Evolutionary conservation across 345 rosid genomes (phyloP).

Genomic region (Pistacia vera): DNA sequence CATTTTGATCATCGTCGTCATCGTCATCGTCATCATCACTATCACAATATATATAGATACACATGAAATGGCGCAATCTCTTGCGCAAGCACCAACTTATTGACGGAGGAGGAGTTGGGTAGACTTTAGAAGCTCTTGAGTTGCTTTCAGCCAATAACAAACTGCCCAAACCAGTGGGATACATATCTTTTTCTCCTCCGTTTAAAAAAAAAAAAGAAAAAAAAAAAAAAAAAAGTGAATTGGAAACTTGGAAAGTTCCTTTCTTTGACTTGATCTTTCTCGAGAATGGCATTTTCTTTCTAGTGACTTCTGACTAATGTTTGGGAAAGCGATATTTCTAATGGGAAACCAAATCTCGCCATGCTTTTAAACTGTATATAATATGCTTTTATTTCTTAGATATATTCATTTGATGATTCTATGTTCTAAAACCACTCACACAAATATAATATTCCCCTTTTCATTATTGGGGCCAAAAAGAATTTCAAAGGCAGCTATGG

Average conservation of each 20-base stretch:
- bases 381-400: not conserved
- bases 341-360: not conserved
- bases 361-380: too few relatives aligned
- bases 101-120: not conserved
- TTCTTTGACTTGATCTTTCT: conserved; percentile 28
- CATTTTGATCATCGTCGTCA: not conserved
- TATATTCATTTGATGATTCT: not conserved
- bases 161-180: conserved; percentile 24
- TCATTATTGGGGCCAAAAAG: not conserved
- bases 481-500: not conserved
- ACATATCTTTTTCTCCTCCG: not conserved
- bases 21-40: too few relatives aligned
- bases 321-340: conserved; percentile 15
- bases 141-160: conserved; percentile 32
- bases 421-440: not conserved
- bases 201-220: not conserved
- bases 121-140: not conserved
- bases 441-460: not conserved
- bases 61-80: not conserved
- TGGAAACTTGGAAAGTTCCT: conserved; percentile 10
- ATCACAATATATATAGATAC: too few relatives aligned
- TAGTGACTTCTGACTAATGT: not conserved
- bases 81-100: conserved; percentile 19
- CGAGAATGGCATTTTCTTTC: not conserved
- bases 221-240: not conserved